Base-by-base conservation (phyloP, 2,329 filamentous ascomycete species). In the Alternaria sp. region DNA sequence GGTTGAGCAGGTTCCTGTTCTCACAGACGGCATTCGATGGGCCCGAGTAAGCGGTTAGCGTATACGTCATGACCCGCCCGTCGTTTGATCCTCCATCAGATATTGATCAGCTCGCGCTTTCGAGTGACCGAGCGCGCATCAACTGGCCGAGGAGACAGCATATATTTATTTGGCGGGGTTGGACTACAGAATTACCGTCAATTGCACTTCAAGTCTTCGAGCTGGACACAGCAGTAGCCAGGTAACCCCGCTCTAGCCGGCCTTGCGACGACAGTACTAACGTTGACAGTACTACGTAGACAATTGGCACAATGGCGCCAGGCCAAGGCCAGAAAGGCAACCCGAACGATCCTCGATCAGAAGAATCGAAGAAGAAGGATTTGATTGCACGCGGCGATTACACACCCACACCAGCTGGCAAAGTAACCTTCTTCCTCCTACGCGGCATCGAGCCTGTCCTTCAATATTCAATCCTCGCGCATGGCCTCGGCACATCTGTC, bases 381-480 rank as follows among this genome's bases (percentile, higher is more conserved):
- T 73, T 83, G 44, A 80, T 81, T 50, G 69, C 74, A 3, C 81
- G 83, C 32, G 82, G 82, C 56, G 77, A 78, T 67, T 79, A 83
- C 61, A 72, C 76, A 13, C 64, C 79, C 11, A 81, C 80, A 7
- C 78, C 79, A 8, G 46, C 77, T 7, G 83, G 83, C 30, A 79
- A 73, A 52, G 66, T 75, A 5, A 43, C 77, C 62, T 86, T 86
- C 74, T 75, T 83, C 66, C 78, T 82, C 61, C 74, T 83, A 10
- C 84, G 86, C 67, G 74, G 81, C 17, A 74, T 83, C 25, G 84
- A 86, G 63, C 79, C 82, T 1, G 74, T 82, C 59, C 69, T 86
- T 5, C 84, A 86, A 74, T 86, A 85, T 74, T 77, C 75, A 36
- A 82, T 86, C 64, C 80, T 86, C n/a, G 77, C 80, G 3, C 75